Base-by-base conservation (phyloP, 257 asterid species). In the Penstemon barbatus region DNA sequence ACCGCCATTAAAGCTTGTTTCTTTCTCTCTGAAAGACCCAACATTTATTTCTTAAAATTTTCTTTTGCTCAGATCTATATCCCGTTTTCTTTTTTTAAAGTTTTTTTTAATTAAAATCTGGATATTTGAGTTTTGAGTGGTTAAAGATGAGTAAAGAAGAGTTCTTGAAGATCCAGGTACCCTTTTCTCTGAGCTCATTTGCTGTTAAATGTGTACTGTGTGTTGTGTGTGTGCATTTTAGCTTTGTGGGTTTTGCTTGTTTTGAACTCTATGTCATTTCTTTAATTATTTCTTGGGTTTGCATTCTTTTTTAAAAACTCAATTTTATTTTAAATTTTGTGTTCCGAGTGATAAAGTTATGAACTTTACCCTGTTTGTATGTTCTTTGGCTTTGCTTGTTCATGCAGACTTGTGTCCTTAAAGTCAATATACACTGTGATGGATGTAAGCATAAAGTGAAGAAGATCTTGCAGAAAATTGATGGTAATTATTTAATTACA, bases 341-440 rank as follows among this genome's bases (percentile, higher is more conserved):
- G 42, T 80, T 39, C 41, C 56, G 45, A 74, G 77, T 70, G 56
- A 73, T 70, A 74, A 79, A 80, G 78, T 43, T 74, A 73, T 60
- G 71, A 70, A 50, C 82, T 85, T 83, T 75, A 78, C 80, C 68
- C 63, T 79, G 75, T 83, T 65, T 63, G 45, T 63, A 1, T 79
- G 40, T 78, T 79, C 71, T 75, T 57, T 82, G 86, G 70, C 65
- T 85, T 81, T 83, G 87, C 88, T 82, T 86, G 86, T 81, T 49
- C 83, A 42, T 78, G 83, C 96, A 92, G 98, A 92, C 96, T 68
- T 92, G 97, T 83, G 97, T 82, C 12, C 95, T 92, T 41, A 92
- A 89, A 74, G 97, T 92, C 85, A 86, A 88, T 77, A 89, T 92
- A 67, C 98, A 92, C 88, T 89, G 98, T 74, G 98, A 92, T 75